These are phyloP conservation scores for Aspergillus japonicus DNA, from an alignment of 2,329 filamentous ascomycete species.

Conservation along the genomic window DNA sequence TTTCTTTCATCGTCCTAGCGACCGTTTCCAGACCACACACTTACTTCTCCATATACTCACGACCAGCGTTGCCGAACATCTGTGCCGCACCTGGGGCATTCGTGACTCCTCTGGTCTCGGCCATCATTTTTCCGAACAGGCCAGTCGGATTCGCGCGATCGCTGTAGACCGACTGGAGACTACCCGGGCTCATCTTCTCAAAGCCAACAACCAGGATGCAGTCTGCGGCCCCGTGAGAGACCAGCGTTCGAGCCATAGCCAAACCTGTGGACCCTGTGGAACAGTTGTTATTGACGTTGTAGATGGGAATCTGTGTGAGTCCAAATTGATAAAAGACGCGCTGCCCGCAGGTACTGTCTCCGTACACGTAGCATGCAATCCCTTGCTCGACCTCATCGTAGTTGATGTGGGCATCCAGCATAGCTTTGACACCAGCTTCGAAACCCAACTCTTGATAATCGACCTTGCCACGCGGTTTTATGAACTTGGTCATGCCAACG, in stretches of 20 bases:
- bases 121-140: slow-evolving; percentile 75
- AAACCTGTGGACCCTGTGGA: slow-evolving; percentile 91
- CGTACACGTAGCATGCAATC: slow-evolving; percentile 97
- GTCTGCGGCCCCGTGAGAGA: slow-evolving; percentile 77
- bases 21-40: slow-evolving; percentile 24
- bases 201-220: slow-evolving; percentile 92
- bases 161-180: slow-evolving; percentile 77
- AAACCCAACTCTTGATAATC: slow-evolving; percentile 94
- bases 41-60: slow-evolving; percentile 92
- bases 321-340: slow-evolving; percentile 98
- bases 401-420: slow-evolving; percentile 74
- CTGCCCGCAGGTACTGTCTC: slow-evolving; percentile 91
- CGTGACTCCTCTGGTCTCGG: slow-evolving; percentile 73
- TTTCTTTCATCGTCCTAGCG: neutral
- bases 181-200: slow-evolving; percentile 97
- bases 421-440: slow-evolving; percentile 85
- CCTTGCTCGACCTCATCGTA: slow-evolving; percentile 96
- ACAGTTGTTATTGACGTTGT: slow-evolving; percentile 99
- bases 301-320: slow-evolving; percentile 93
- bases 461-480: slow-evolving; percentile 91
- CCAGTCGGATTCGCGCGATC: slow-evolving; percentile 79
- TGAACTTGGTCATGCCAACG: slow-evolving; percentile 99
- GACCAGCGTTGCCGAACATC: slow-evolving; percentile 91
- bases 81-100: slow-evolving; percentile 85
- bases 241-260: slow-evolving; percentile 76